Evolutionary conservation across 139 green algal genomes (phyloP).

Genomic region (Pleodorina starrii): DNA sequence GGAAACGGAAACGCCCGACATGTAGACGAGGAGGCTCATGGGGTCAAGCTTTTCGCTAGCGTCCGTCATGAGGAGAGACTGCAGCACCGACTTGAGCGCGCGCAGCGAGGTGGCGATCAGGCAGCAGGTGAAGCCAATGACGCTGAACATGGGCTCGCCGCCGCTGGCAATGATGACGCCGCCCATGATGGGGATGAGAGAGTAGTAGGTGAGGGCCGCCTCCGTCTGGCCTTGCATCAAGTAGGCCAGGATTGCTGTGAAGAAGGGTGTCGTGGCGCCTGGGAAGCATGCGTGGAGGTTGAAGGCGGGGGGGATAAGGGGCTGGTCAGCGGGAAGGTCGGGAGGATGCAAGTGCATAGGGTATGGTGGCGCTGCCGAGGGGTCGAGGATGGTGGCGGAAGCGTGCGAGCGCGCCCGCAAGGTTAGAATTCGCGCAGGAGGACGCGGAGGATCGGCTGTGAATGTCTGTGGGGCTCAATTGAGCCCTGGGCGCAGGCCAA

Average conservation of each 20-base stretch:
- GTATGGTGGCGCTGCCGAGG: too few species aligned
- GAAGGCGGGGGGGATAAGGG: too few species aligned
- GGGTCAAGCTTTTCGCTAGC: constrained; percentile 75
- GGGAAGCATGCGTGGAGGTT: too few species aligned
- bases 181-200: constrained; percentile 90
- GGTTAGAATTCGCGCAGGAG: too few species aligned
- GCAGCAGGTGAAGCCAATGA: constrained; percentile 83
- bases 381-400: too few species aligned
- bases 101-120: constrained; percentile 55
- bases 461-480: too few species aligned
- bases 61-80: constrained; percentile 69
- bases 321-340: too few species aligned
- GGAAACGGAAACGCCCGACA: constrained; percentile 82
- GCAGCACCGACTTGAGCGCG: constrained; percentile 88
- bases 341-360: too few species aligned
- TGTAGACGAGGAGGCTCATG: constrained; percentile 95
- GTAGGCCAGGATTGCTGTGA: constrained; percentile 90
- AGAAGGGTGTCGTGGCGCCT: constrained; percentile 95
- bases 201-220: constrained; percentile 79
- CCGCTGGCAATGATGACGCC: constrained; percentile 91
- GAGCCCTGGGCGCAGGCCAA: too few species aligned
- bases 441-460: too few species aligned
- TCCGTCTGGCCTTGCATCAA: constrained; percentile 78
- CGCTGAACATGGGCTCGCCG: constrained; percentile 90
- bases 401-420: too few species aligned